These are phyloP conservation scores for Boletus subcaerulescens DNA, from an alignment of 768 basidiomycete species.

Conservation along the genomic window DNA sequence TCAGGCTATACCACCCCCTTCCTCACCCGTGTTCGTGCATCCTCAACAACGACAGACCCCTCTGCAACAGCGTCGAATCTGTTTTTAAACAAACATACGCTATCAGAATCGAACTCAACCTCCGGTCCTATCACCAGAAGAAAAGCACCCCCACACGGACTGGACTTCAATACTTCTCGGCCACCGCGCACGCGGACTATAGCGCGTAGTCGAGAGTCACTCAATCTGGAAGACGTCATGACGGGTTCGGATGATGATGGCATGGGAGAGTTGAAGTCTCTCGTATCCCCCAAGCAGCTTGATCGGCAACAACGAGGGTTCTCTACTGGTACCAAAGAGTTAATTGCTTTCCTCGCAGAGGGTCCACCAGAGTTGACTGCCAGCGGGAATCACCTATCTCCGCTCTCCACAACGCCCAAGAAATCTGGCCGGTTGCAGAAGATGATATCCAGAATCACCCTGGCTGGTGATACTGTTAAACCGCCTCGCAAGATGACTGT, in stretches of 20 bases:
- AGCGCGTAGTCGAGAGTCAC: constrained; percentile 59
- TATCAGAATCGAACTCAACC: constrained; percentile 27
- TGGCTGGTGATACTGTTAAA: constrained; percentile 36
- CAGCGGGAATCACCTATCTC: constrained; percentile 43
- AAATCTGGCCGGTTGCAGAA: constrained; percentile 68
- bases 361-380: constrained; percentile 47
- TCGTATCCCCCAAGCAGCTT: constrained; percentile 41
- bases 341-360: constrained; percentile 57
- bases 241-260: constrained; percentile 64
- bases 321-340: constrained; percentile 45
- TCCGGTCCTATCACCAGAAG: constrained; percentile 19
- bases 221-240: constrained; percentile 77
- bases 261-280: constrained; percentile 21
- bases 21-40: constrained; percentile 27
- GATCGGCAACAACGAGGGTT: constrained; percentile 35
- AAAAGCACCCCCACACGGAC: constrained; percentile 27
- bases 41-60: constrained; percentile 34
- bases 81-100: constrained; percentile 28
- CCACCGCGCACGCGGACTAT: constrained; percentile 42
- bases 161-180: constrained; percentile 26
- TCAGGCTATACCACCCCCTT: constrained; percentile 31
- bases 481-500: constrained; percentile 34
- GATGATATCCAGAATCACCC: constrained; percentile 78
- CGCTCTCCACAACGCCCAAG: constrained; percentile 29
- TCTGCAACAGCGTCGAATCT: constrained; percentile 7